Base-by-base conservation (phyloP, 1,139 yeast species). In the Hansenula anomala region DNA sequence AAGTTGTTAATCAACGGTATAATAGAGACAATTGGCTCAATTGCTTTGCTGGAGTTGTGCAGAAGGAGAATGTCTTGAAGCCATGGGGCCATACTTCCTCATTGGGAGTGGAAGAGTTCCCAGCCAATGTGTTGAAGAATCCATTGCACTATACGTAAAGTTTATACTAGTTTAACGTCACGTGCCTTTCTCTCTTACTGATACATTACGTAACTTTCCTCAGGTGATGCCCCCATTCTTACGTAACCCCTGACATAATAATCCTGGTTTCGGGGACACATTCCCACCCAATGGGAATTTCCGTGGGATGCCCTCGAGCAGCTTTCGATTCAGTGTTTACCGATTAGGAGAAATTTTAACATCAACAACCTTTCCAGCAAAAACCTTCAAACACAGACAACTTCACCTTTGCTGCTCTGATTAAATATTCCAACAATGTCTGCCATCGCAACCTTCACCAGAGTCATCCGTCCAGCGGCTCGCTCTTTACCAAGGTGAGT, bases 401-500 rank as follows among this genome's bases (percentile, higher is more conserved):
- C n/a, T n/a, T n/a, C n/a, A n/a, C n/a, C n/a, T n/a, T n/a, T n/a
- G n/a, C n/a, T n/a, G n/a, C n/a, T n/a, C n/a, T n/a, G n/a, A n/a
- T n/a, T n/a, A n/a, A n/a, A n/a, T n/a, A n/a, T n/a, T n/a, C n/a
- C n/a, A n/a, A 28, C 16, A 14, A 41, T 46, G 47, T 42, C 47
- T 23, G 48, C 46, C 28, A 44, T 44, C 23, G 42, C 47, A 17
- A 46, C 51, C 23, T 29, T 42, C 36, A 38, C 54, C 23, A 52
- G 50, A 42, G 36, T 37, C 14, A 36, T 39, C n/a, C 47, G 48
- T 33, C 47, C 44, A 20, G 41, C 46, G 14, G 43, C 40, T 12
- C 46, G 52, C 42, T 41, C 48, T 26, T 36, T 51, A 19, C 54
- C 55, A 47, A 48, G 50, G 53, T 48, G 41, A 14, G 51, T 46